A percentile compares a stretch with the other conserved stretches of the same genome.
These are phyloP conservation scores for Penicillium lividum DNA, from an alignment of 495 filamentous ascomycete species.

Conservation along the genomic window DNA sequence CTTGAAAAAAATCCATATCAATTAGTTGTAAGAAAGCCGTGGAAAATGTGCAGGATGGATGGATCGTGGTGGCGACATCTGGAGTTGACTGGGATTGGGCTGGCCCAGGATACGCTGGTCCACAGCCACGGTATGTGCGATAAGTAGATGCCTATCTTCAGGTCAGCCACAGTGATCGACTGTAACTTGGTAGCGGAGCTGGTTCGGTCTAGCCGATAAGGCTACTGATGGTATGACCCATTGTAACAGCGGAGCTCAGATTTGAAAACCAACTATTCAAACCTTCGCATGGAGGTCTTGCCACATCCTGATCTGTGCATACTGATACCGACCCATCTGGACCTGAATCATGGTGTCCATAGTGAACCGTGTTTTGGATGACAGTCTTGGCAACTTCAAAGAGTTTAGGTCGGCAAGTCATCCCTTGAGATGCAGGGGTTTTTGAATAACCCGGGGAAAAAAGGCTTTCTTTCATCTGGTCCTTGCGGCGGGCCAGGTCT, in stretches of 20 bases:
- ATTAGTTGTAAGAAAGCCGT: background rate
- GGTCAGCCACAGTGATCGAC: constrained; percentile 22
- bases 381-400: constrained; percentile 17
- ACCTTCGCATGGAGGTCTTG: constrained; percentile 7
- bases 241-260: constrained; percentile 21
- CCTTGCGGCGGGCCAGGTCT: constrained; percentile 24
- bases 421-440: constrained; percentile 30
- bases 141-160: constrained; percentile 4
- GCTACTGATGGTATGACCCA: constrained; percentile 25
- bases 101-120: background rate
- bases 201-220: constrained; percentile 14
- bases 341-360: background rate
- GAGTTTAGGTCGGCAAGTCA: constrained; percentile 17
- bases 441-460: constrained; percentile 12
- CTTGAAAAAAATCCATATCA: background rate
- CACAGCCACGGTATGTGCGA: constrained; percentile 15
- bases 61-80: background rate
- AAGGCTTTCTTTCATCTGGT: constrained; percentile 1
- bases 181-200: constrained; percentile 18
- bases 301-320: background rate
- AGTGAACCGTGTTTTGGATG: constrained; percentile 3
- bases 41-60: background rate
- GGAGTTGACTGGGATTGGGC: background rate
- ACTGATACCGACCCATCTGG: background rate
- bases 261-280: constrained; percentile 20